Base-by-base conservation (phyloP, 2,329 filamentous ascomycete genomes). In the Emydomyces testavorans region DNA sequence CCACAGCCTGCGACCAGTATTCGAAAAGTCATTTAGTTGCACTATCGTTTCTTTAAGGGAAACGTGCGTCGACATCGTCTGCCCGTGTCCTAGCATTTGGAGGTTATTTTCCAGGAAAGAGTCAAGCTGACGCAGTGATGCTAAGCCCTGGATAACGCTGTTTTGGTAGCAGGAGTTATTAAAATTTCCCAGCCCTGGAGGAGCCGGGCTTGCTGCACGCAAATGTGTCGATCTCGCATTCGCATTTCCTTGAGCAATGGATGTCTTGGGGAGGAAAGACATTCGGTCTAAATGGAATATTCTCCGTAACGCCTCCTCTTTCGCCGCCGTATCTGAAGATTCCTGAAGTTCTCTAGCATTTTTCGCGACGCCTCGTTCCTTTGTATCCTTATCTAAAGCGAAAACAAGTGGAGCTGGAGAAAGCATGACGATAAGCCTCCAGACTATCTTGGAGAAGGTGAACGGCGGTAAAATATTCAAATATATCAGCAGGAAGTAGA, bases 81-180 rank as follows among this genome's bases (percentile, higher is more conserved):
- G 60, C 38, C 2, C 21, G 6, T 36, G 57, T 1, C 58, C 53
- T 38, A 73, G 61, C 18, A 61, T 43, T 32, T 62, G 54, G 15
- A 69, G 53, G 51, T 69, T 70, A 21, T 55, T 56, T n/a, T 54
- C 69, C 6, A 94, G 73, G 58, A 87, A 92, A 2, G 68, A 69
- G 21, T 77, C 75, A 24, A 96, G 70, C 3, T 82, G 76, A 15
- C 76, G 74, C 24, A 96, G 71, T 3, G 89, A 83, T 1, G 89
- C 81, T 35, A 96, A 71, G 5, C 82, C 81, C 63, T 94, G 88
- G 8, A 98, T 78, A 16, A 95, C 82, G 61, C 89, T 95, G 65
- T 98, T 98, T 65, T 96, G 92, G 64, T 94, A 98, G 70, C 92
- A 96, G 1, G 88, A 94, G 62, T 95, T 94, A 69, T 94, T 86